Conservation (phyloP, 2,329 filamentous ascomycete species). For the Pseudogymnoascus destructans region DNA sequence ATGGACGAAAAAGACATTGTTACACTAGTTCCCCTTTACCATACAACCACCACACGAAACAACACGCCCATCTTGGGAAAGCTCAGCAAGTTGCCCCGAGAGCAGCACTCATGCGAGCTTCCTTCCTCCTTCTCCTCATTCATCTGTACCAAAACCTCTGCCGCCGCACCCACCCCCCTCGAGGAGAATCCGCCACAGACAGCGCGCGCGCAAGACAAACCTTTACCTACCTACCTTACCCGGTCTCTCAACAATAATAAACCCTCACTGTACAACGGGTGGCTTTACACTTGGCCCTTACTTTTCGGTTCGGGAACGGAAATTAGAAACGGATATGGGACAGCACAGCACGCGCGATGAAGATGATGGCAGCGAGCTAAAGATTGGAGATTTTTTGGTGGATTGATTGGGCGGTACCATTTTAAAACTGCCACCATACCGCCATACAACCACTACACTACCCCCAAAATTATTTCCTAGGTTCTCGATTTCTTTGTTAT, state of each 20-base stretch:
- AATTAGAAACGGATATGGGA: background rate
- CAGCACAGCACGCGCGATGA: background rate
- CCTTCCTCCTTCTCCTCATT: background rate
- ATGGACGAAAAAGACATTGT: constrained; percentile 8
- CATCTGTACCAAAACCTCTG: background rate
- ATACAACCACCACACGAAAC: background rate
- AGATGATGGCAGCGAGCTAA: constrained; percentile 1
- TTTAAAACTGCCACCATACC: background rate
- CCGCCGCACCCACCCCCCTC: constrained; percentile 1
- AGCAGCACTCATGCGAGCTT: background rate
- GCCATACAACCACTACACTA: background rate
- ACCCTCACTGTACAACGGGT: constrained; percentile 5
- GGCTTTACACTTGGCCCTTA: background rate
- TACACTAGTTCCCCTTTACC: constrained; percentile 5
- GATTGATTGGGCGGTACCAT: background rate
- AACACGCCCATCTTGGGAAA: background rate
- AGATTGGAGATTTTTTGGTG: background rate
- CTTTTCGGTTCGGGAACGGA: constrained; percentile 1
- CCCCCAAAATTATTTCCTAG: background rate
- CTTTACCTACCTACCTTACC: background rate
- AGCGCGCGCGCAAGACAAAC: background rate
- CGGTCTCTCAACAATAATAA: background rate
- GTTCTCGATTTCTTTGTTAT: background rate
- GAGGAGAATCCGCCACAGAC: background rate
- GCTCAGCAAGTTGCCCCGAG: background rate